phyloP scores from a whole-genome alignment of 352 stramenopile genomes.

The Phytophthora tentaculata region DNA sequence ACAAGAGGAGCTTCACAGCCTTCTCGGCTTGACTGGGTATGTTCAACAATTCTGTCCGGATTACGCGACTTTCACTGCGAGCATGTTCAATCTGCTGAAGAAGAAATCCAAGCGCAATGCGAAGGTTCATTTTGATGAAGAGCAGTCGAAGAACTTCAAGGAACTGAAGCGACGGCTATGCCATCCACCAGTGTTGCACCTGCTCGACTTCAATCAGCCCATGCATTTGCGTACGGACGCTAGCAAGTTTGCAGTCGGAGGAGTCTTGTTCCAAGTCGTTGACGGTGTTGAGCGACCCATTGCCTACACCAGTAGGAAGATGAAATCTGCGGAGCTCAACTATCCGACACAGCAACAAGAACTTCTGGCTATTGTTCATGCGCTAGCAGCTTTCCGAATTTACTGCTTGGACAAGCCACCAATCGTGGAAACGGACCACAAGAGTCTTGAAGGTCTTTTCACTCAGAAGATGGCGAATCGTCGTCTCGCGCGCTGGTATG shows the following conservation, averaged over 20 bases:
- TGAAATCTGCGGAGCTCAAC: constrained; percentile 24
- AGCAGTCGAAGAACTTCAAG: neutral
- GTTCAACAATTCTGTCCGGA: constrained; percentile 9
- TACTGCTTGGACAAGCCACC: constrained; percentile 11
- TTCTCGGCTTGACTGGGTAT: constrained; percentile 3
- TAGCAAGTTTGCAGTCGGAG: constrained; percentile 15
- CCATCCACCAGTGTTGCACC: neutral
- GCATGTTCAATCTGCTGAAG: neutral
- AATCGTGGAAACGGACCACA: constrained; percentile 21
- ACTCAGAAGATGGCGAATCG: constrained; percentile 19
- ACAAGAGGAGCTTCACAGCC: constrained; percentile 9
- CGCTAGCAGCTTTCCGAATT: neutral
- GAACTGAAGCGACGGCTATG: neutral
- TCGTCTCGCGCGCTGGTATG: constrained; percentile 12
- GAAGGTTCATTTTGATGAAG: neutral
- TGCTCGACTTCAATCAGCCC: constrained; percentile 5
- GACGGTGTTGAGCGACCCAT: neutral
- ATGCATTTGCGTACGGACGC: constrained; percentile 14
- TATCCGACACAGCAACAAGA: constrained; percentile 22
- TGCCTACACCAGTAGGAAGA: constrained; percentile 17
- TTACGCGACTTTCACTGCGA: neutral
- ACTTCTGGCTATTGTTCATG: constrained; percentile 10
- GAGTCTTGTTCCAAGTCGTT: neutral
- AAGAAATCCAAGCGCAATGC: constrained; percentile 9
- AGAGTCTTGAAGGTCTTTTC: constrained; percentile 16